A percentile compares a stretch with the other conserved stretches of the same genome.
Conservation (phyloP, 2,329 filamentous ascomycete species). For the Gaeumannomyces tritici region DNA sequence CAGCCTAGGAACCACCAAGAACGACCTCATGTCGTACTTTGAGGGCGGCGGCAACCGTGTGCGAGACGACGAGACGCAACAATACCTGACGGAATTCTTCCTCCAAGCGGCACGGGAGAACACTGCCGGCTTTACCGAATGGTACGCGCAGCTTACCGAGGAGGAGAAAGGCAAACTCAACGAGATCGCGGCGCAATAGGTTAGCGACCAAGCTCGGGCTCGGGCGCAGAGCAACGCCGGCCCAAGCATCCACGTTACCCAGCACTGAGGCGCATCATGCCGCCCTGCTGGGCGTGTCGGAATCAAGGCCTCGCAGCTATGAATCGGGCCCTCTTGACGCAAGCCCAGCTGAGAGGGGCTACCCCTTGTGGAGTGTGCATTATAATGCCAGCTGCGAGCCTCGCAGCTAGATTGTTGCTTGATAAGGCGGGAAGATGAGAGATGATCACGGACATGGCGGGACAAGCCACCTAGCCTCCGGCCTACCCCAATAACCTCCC, state of each 20-base stretch:
- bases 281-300: neutral
- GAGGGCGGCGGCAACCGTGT: slow-evolving; percentile 52
- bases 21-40: slow-evolving; percentile 72
- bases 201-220: neutral
- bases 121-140: slow-evolving; percentile 43
- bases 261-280: neutral
- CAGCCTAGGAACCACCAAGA: slow-evolving; percentile 56
- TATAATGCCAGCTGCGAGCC: neutral
- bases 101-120: slow-evolving; percentile 46
- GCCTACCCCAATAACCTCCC: neutral
- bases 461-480: neutral
- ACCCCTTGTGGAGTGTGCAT: neutral
- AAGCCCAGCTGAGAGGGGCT: no score
- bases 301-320: neutral
- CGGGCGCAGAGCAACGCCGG: neutral
- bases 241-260: neutral
- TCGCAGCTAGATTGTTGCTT: neutral
- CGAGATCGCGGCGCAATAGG: slow-evolving; percentile 30
- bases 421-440: neutral
- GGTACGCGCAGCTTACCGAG: slow-evolving; percentile 45
- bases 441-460: neutral
- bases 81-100: slow-evolving; percentile 78
- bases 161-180: slow-evolving; percentile 48
- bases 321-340: neutral
- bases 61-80: slow-evolving; percentile 84